Evolutionary conservation across 352 stramenopile genomes (phyloP).

Genomic region (Globisporangium orthogonon): DNA sequence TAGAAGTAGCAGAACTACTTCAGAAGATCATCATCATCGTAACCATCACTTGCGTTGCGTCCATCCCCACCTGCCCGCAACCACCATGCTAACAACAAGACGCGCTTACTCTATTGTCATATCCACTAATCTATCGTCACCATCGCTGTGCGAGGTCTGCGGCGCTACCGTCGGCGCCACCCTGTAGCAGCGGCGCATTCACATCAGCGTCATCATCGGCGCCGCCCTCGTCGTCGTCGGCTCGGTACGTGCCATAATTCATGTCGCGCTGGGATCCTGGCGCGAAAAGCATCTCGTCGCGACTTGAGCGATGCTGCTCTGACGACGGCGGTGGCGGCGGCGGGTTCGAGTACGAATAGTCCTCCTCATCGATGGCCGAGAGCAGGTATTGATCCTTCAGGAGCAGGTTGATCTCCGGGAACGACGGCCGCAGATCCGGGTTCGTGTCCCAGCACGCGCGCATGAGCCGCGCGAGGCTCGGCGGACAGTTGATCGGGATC

Average conservation of each 20-base stretch:
- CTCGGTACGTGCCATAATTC: slow-evolving; percentile 23
- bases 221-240: slow-evolving; percentile 7
- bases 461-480: slow-evolving; percentile 73
- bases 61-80: no score
- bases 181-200: slow-evolving; percentile 3
- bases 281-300: slow-evolving; percentile 25
- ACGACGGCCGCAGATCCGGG: slow-evolving; percentile 58
- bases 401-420: slow-evolving; percentile 73
- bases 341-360: slow-evolving; percentile 38
- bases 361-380: slow-evolving; percentile 43
- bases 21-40: no score
- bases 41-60: no score
- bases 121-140: slow-evolving; percentile 14
- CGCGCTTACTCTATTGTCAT: slow-evolving; percentile 18
- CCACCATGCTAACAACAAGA: background rate
- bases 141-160: slow-evolving; percentile 1
- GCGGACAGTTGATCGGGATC: slow-evolving; percentile 78
- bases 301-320: slow-evolving; percentile 23
- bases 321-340: slow-evolving; percentile 24
- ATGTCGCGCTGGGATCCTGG: slow-evolving; percentile 10
- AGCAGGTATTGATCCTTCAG: slow-evolving; percentile 75
- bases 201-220: slow-evolving; percentile 2
- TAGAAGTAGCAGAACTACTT: no score
- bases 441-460: slow-evolving; percentile 77
- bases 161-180: slow-evolving; percentile 21